Base-by-base conservation (phyloP, 176 grass and related monocot species). In the Hsuehochloa calcarea region DNA sequence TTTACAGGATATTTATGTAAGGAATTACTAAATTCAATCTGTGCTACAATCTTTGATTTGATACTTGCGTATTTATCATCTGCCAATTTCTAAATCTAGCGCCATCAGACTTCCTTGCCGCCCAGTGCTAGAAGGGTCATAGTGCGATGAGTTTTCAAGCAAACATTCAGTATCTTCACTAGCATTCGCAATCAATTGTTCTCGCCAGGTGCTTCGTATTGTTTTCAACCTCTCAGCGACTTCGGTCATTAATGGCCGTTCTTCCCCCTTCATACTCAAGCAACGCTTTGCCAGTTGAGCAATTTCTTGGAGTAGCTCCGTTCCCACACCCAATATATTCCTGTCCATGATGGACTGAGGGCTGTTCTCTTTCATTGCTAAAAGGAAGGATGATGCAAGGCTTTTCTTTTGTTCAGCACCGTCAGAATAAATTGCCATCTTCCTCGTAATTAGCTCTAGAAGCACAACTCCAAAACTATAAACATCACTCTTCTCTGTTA, bases 161-260 rank as follows among this genome's bases (percentile, higher is more conserved):
- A 72, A 79, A 27, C 29, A 25, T 72, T 80, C 75, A 4, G 75
- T 49, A 50, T 86, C 75, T 11, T 19, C 44, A 29, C 34, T 70
- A 38, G 49, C 19, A 80, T 70, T 27, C 20, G 61, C 20, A 47
- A 59, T 71, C 65, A 78, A 8, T 79, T 61, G 75, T 25, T 72
- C 75, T 50, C 65, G 22, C 84, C 75, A 70, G 51, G 26, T 47
- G 19, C 44, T 79, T 63, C 51, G 34, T 70, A 80, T 79, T 62
- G 59, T 50, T 80, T 70, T 78, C 34, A 88, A 67, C 10, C 63
- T 26, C 65, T 78, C 86, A 16, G 62, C 62, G 4, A 88, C 64
- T 49, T 88, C 86, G 6, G 31, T 78, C 86, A 88, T 88, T 0
- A 75, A 56, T 40, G 81, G 87, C 68, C 67, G 39, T 54, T 89